A percentile compares a stretch with the other conserved stretches of the same genome.
phyloP scores from a whole-genome alignment of 257 asterid genomes.

The Echites panduratus region DNA sequence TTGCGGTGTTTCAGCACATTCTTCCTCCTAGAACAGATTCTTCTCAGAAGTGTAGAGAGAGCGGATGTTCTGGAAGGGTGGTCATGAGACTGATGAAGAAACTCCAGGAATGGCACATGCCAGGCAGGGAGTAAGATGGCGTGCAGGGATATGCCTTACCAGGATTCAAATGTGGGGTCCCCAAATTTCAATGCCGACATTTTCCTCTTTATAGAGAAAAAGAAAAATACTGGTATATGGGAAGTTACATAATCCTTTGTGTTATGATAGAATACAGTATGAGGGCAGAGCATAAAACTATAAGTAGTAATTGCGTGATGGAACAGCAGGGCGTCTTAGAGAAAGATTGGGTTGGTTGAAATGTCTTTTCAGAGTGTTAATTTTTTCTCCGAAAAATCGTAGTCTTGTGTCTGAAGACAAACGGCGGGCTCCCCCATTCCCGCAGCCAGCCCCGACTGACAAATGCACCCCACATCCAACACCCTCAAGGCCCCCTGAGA shows the following conservation, averaged over 20 bases:
- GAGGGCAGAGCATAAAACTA: background rate
- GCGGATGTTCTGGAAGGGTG: conserved; percentile 2
- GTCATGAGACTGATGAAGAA: conserved; percentile 12
- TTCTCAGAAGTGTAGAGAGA: background rate
- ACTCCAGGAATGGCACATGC: conserved; percentile 30
- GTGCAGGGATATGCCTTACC: conserved; percentile 19
- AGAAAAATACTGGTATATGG: background rate
- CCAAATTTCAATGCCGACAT: conserved; percentile 44
- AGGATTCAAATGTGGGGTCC: conserved; percentile 30
- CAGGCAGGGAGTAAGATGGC: conserved; percentile 6
- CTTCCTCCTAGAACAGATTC: background rate
- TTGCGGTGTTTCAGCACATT: conserved; percentile 3
- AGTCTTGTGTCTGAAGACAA: conserved; percentile 36
- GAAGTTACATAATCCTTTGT: background rate
- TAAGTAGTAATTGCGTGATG: background rate
- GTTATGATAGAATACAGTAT: background rate
- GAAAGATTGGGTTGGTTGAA: conserved; percentile 29
- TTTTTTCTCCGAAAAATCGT: background rate
- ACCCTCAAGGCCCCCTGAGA: background rate
- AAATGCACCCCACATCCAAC: conserved; percentile 10
- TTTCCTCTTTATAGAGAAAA: background rate
- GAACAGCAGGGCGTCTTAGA: background rate
- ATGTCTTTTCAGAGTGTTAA: conserved; percentile 27
- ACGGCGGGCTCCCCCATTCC: conserved; percentile 23
- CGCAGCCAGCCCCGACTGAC: background rate